Percentiles rank a stretch among this genome's conserved stretches.
These are phyloP conservation scores for Fusarium buxicola DNA, from an alignment of 2,329 filamentous ascomycete species.

Conservation along the genomic window DNA sequence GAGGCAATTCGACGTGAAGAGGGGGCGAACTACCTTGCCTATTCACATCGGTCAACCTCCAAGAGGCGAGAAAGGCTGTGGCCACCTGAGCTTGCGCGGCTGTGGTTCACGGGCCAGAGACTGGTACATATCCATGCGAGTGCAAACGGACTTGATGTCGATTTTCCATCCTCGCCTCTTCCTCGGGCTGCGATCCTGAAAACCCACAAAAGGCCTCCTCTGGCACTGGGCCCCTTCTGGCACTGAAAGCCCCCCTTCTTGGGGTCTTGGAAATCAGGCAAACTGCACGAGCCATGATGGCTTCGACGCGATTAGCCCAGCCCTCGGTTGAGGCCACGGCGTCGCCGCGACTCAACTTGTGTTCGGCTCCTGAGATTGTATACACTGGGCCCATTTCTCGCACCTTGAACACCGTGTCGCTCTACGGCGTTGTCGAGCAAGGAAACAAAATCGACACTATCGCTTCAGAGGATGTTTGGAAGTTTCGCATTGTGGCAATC, in stretches of 20 bases:
- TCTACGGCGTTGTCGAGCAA: conserved; percentile 33
- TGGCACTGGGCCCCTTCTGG: conserved; percentile 14
- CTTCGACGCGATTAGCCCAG: conserved; percentile 29
- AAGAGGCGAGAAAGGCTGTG: conserved; percentile 23
- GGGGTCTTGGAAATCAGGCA: not conserved
- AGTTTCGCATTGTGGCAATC: conserved; percentile 33
- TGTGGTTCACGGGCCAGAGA: conserved; percentile 30
- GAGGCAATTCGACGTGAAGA: not conserved
- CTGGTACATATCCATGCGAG: conserved; percentile 22
- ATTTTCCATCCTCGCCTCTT: not conserved
- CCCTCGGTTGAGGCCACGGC: conserved; percentile 18
- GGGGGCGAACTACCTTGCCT: conserved; percentile 1
- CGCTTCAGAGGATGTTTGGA: conserved; percentile 19
- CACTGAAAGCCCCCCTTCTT: not conserved
- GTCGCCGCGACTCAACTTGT: conserved; percentile 13
- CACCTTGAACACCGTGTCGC: conserved; percentile 17
- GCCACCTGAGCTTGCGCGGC: conserved; percentile 19
- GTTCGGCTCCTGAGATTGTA: conserved; percentile 12
- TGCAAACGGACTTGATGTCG: conserved; percentile 15
- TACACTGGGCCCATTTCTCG: conserved; percentile 6
- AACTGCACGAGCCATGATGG: conserved; percentile 17
- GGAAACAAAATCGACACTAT: conserved; percentile 37
- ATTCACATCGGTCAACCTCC: conserved; percentile 4
- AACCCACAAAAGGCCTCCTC: conserved; percentile 4
- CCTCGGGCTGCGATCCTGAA: conserved; percentile 8